These are phyloP conservation scores for Boletus subparvulus DNA, from an alignment of 768 basidiomycete species.

Conservation along the genomic window DNA sequence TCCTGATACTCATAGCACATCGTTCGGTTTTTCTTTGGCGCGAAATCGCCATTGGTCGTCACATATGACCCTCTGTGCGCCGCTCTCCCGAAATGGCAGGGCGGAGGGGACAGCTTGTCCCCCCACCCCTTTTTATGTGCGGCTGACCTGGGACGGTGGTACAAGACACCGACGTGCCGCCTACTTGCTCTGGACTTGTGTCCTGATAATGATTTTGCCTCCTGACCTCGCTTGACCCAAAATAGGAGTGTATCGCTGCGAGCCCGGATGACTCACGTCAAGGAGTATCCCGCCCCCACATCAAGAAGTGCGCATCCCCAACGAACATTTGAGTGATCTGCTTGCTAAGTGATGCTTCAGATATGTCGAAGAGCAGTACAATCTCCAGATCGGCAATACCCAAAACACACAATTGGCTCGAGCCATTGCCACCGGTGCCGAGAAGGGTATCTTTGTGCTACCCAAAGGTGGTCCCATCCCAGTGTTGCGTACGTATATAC, in stretches of 20 bases:
- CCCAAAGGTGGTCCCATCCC: slow-evolving; percentile 69
- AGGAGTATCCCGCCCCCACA: slow-evolving; percentile 87
- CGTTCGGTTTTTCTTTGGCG: slow-evolving; percentile 12
- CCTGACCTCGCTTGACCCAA: slow-evolving; percentile 22
- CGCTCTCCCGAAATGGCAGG: slow-evolving; percentile 39
- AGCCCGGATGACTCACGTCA: slow-evolving; percentile 73
- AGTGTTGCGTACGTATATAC: background rate
- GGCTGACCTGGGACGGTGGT: slow-evolving; percentile 12
- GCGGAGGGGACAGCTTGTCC: slow-evolving; percentile 34
- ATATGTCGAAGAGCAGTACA: slow-evolving; percentile 82
- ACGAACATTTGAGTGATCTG: slow-evolving; percentile 7
- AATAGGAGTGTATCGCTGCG: slow-evolving; percentile 79
- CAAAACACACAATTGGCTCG: slow-evolving; percentile 77
- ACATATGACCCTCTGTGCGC: slow-evolving; percentile 8
- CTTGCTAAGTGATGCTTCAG: slow-evolving; percentile 40
- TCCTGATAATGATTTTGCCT: slow-evolving; percentile 9
- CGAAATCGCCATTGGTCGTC: slow-evolving; percentile 2
- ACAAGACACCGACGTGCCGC: background rate
- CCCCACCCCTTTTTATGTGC: slow-evolving; percentile 7
- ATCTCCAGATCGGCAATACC: slow-evolving; percentile 73
- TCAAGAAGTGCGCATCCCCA: slow-evolving; percentile 76
- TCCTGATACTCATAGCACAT: slow-evolving; percentile 11
- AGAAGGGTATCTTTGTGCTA: slow-evolving; percentile 79
- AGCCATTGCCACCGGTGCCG: slow-evolving; percentile 78
- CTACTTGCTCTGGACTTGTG: slow-evolving; percentile 8